Conservation (phyloP, 257 asterid species). For the Ilex asprella region DNA sequence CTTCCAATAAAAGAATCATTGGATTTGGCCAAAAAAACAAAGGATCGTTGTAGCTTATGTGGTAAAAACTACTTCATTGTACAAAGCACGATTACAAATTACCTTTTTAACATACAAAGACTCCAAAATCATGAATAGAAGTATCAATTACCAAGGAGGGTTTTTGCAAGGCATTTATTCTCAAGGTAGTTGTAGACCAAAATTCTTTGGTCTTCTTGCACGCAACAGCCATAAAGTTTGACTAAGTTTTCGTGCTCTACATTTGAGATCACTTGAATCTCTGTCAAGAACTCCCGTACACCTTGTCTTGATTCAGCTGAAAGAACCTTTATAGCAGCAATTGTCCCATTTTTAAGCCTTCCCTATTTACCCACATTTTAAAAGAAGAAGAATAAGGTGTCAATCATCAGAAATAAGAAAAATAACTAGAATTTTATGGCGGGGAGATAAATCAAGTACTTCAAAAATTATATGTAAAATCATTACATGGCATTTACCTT, state of each 20-base stretch:
- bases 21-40: no score
- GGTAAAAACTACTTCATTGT: no score
- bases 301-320: slow-evolving; percentile 88
- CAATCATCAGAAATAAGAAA: background rate
- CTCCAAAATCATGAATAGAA: slow-evolving; percentile 8
- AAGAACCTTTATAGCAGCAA: slow-evolving; percentile 93
- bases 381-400: no score
- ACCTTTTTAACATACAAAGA: background rate
- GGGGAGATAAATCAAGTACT: background rate
- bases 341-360: slow-evolving; percentile 59
- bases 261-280: slow-evolving; percentile 78
- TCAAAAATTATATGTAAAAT: background rate
- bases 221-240: slow-evolving; percentile 89
- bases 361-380: slow-evolving; percentile 40
- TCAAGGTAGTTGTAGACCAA: slow-evolving; percentile 89
- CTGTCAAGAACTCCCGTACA: slow-evolving; percentile 79
- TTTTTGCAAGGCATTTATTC: slow-evolving; percentile 77
- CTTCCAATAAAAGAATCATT: no score
- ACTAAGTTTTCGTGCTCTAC: slow-evolving; percentile 76
- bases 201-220: slow-evolving; percentile 70
- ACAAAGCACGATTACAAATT: background rate
- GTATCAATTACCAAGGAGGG: slow-evolving; percentile 68
- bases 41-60: no score
- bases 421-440: background rate
- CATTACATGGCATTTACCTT: slow-evolving; percentile 39